These are phyloP conservation scores for Simplicillium aogashimaense DNA, from an alignment of 2,329 filamentous ascomycete genomes.

Conservation along the genomic window DNA sequence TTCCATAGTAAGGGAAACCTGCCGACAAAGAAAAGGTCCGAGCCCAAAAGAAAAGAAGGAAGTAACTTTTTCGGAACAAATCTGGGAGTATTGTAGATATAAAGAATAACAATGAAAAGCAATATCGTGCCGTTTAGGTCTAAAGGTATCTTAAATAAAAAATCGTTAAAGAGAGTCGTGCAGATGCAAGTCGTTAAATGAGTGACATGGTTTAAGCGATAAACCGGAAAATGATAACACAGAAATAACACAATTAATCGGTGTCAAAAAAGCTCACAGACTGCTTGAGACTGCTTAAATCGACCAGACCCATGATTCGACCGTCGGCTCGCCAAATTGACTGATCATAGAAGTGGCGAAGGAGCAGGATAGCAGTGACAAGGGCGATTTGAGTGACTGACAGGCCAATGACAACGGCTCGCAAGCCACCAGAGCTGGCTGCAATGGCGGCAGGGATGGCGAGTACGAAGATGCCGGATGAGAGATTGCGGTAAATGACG, in stretches of 20 bases:
- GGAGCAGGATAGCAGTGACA: slow-evolving; percentile 17
- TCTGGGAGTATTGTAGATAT: not conserved
- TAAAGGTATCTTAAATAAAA: no score
- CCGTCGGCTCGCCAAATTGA: slow-evolving; percentile 32
- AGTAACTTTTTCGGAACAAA: not conserved
- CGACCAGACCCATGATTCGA: slow-evolving; percentile 34
- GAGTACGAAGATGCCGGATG: slow-evolving; percentile 32
- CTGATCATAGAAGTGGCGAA: slow-evolving; percentile 34
- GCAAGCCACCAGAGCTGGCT: slow-evolving; percentile 22
- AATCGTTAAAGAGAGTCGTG: no score
- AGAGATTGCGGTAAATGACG: slow-evolving; percentile 26
- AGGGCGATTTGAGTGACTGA: slow-evolving; percentile 30
- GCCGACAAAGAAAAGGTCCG: not conserved
- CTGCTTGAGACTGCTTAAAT: slow-evolving; percentile 31
- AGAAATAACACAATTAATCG: slow-evolving; percentile 13
- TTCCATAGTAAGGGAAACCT: not conserved
- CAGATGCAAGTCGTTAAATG: no score
- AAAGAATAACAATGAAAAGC: not conserved
- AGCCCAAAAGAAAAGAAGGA: not conserved
- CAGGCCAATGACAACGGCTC: slow-evolving; percentile 27
- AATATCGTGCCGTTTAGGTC: no score
- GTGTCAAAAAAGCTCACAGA: slow-evolving; percentile 35
- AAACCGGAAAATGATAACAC: not conserved
- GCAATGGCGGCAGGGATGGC: slow-evolving; percentile 27
- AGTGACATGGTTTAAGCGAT: no score